phyloP scores from a whole-genome alignment of 2,329 filamentous ascomycete species.

The Colletotrichum echinochloae region DNA sequence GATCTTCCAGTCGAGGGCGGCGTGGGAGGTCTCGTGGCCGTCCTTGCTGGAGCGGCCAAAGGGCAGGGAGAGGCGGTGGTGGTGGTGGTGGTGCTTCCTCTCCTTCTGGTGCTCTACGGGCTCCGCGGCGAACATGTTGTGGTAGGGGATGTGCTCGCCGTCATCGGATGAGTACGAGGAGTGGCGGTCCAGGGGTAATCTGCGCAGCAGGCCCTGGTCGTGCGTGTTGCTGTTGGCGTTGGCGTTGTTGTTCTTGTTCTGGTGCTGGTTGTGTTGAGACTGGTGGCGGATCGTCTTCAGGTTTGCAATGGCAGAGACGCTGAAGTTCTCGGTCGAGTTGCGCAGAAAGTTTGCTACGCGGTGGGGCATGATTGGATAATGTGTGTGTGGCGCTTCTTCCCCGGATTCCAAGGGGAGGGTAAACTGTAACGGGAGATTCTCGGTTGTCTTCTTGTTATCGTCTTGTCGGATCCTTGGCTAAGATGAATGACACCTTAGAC shows the following conservation, averaged over 20 bases:
- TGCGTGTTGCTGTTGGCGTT: constrained; percentile 13
- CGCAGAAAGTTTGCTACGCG: constrained; percentile 69
- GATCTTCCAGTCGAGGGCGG: constrained; percentile 69
- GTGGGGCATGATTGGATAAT: constrained; percentile 64
- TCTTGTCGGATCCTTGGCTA: constrained; percentile 28
- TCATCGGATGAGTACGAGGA: constrained; percentile 40
- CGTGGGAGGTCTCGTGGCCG: constrained; percentile 52
- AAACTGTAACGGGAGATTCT: constrained; percentile 15
- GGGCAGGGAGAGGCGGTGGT: constrained; percentile 55
- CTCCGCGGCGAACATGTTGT: constrained; percentile 38
- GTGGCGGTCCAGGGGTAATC: constrained; percentile 33
- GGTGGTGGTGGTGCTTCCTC: constrained; percentile 51
- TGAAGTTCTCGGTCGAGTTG: constrained; percentile 63
- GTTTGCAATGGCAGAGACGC: constrained; percentile 53
- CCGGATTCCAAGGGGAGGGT: constrained; percentile 22
- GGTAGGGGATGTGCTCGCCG: constrained; percentile 40
- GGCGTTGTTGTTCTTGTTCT: constrained; percentile 15
- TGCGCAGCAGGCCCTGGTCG: constrained; percentile 32
- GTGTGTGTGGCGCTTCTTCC: constrained; percentile 18
- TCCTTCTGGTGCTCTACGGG: constrained; percentile 39
- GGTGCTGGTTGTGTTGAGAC: constrained; percentile 21
- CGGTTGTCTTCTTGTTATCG: constrained; percentile 22
- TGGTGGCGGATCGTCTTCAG: constrained; percentile 57
- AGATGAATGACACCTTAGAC: constrained; percentile 39
- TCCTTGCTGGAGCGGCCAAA: constrained; percentile 55